Base-by-base conservation (phyloP, 495 filamentous ascomycete genomes). In the Hypoxylon rickii region DNA sequence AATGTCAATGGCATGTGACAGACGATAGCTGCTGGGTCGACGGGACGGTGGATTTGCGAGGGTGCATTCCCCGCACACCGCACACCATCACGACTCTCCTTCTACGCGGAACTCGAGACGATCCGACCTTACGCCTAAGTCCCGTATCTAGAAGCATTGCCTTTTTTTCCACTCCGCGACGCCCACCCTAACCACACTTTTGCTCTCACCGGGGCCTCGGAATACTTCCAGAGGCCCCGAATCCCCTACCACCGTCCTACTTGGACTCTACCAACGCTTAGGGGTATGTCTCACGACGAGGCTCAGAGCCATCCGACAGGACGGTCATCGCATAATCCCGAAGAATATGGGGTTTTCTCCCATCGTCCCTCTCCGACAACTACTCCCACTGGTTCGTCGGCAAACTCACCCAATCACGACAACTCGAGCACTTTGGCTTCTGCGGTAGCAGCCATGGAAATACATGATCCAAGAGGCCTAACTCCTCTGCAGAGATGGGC, bases 401-500 rank as follows among this genome's bases (percentile, higher is more conserved):
- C 64, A 52, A 59, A 53, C n/a, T 36, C 44, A 7, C 48, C 58
- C 44, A 38, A 31, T 20, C 46, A 55, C 46, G 34, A 51, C 17
- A 50, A 44, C 16, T 50, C 53, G 21, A 16, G 29, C 45, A 32
- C 63, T 17, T 41, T 63, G 43, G 40, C 56, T 31, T 61, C 59
- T n/a, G 37, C 63, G 51, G 53, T 64, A 44, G 49, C 56, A 54
- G 47, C 55, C 37, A 69, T 69, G 66, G 64, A 64, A 12, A 22
- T 74, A 61, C 65, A 70, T 44, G 68, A 70, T 39, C 45, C 71
- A 6, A 34, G 21, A 34, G 70, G 77, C 50, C 65, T 83, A 55
- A 81, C 79, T 53, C 70, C 73, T 46, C 66, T 90, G 44, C 83
- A 93, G 62, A 73, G 67, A 53, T 82, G 77, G 74, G 76, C 78